A percentile compares a stretch with the other conserved stretches of the same genome.
Conservation (phyloP, 1,284 basidiomycete species). For the Takashimella koratensis region DNA sequence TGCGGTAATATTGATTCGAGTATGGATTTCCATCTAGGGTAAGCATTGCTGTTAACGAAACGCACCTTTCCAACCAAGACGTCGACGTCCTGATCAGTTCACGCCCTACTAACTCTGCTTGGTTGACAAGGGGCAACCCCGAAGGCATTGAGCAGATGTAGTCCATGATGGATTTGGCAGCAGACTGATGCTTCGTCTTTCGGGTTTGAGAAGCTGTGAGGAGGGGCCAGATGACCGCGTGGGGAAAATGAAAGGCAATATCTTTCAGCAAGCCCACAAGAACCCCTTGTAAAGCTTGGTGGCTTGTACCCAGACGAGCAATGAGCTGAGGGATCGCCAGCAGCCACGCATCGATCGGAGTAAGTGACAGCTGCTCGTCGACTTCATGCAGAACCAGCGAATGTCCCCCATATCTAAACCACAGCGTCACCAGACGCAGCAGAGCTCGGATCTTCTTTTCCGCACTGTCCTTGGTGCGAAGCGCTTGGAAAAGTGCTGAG, state of each 20-base stretch:
- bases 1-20: slow-evolving; percentile 31
- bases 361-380: slow-evolving; percentile 28
- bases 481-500: slow-evolving; percentile 34
- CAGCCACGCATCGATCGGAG: slow-evolving; percentile 33
- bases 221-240: slow-evolving; percentile 45
- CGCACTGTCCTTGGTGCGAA: slow-evolving; percentile 28
- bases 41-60: no score
- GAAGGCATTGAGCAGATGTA: slow-evolving; percentile 36
- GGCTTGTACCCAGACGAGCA: slow-evolving; percentile 38
- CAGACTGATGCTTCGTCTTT: slow-evolving; percentile 36
- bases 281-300: slow-evolving; percentile 31
- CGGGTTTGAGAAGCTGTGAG: slow-evolving; percentile 40
- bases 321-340: slow-evolving; percentile 44
- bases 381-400: slow-evolving; percentile 63
- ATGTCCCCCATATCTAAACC: slow-evolving; percentile 97
- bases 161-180: slow-evolving; percentile 39
- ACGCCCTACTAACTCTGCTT: slow-evolving; percentile 38
- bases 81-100: slow-evolving; percentile 40
- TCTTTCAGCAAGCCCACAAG: slow-evolving; percentile 35
- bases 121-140: slow-evolving; percentile 31
- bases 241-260: slow-evolving; percentile 37
- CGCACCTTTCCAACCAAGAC: slow-evolving; percentile 36
- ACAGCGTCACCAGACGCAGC: slow-evolving; percentile 83
- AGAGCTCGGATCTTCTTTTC: slow-evolving; percentile 63
- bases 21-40: slow-evolving; percentile 27